Evolutionary conservation across 257 asterid species (phyloP), one percentile per base, ranked within the genome.

Genomic region (Gynochthodes officinalis): DNA sequence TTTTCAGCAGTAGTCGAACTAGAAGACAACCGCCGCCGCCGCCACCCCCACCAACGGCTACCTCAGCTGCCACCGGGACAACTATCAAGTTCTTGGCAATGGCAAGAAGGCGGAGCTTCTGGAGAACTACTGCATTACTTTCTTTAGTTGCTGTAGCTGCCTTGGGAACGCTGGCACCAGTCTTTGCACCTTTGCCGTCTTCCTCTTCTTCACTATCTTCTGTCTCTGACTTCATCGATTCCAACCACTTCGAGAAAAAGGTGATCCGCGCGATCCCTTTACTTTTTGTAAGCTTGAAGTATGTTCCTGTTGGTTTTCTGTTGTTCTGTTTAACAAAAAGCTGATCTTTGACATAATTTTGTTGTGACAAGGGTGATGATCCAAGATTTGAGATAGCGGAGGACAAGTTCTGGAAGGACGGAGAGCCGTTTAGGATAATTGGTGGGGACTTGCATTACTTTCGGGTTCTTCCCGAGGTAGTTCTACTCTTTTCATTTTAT

Each of bases 391-490:
- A 83, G 82, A 93, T 93, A 73, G 86, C 82, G 1, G 84, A 90
- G 69, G 97, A 93, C 73, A 86, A 78, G 90, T 93, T 93, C 75
- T 91, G 96, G 98, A 91, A 86, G 82, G 97, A 93, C 72, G 96
- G 90, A 13, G 76, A 84, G 73, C 94, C 92, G 37, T 91, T 88
- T 70, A 83, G 90, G 88, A 93, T 93, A 66, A 85, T 93, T 44
- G 98, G 98, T 55, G 98, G 98, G 6, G 97, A 93, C 83, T 79
- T 93, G 84, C 98, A 93, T 81, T 91, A 93, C 76, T 89, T 91
- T 75, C 86, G 97, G 52, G 93, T 89, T 75, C 91, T 84, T 86
- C 96, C 97, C 33, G 79, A 89, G 98, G 98, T 91, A 83, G 69
- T 23, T 77, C 55, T 54, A 23, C 39, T 28, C 2, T 35, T 71